Base-by-base conservation (phyloP, 768 basidiomycete species). In the Lactarius tabidus region DNA sequence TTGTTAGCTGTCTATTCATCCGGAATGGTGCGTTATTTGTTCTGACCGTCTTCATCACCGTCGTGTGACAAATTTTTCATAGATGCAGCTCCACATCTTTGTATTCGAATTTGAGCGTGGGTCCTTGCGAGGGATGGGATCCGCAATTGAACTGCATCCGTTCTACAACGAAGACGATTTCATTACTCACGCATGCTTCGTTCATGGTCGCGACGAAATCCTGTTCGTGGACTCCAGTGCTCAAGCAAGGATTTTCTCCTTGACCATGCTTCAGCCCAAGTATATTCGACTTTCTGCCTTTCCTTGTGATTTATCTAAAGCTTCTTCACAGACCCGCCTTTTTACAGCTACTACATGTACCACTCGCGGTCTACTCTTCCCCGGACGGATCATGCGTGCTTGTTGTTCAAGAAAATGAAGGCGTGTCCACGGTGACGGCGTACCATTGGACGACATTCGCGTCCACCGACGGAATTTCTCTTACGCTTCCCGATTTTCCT, bases 401-500 rank as follows among this genome's bases (percentile, higher is more conserved):
- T 31, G 72, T 77, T 2, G 64, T 76, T 4, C 75, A 78, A 26
- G 35, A 68, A 28, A 33, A 45, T 7, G 35, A 66, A 10, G 54
- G 48, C 0, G 15, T 18, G 3, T 33, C 45, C 12, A 45, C 59
- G 45, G 35, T 82, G 3, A 77, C 73, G 2, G 79, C 80, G 0
- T 85, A 81, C 64, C 86, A 86, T 67, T 85, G 82, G 82, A 75
- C 73, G 6, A 83, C 83, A 0, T 85, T 87, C 65, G 85, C 85
- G 1, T 80, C 81, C 0, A 75, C 78, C 0, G 70, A 75, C 9
- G 85, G 84, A 17, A 80, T 79, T 26, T n/a, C 53, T 1, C 68
- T 84, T 1, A 66, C 75, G 15, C 61, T 82, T 17, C 75, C 73
- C 0, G 67, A 70, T 0, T 67, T 75, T 15, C 64, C 69, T 8